Evolutionary conservation across 139 green algal species (phyloP).

Genomic region (Ulvella scutata): DNA sequence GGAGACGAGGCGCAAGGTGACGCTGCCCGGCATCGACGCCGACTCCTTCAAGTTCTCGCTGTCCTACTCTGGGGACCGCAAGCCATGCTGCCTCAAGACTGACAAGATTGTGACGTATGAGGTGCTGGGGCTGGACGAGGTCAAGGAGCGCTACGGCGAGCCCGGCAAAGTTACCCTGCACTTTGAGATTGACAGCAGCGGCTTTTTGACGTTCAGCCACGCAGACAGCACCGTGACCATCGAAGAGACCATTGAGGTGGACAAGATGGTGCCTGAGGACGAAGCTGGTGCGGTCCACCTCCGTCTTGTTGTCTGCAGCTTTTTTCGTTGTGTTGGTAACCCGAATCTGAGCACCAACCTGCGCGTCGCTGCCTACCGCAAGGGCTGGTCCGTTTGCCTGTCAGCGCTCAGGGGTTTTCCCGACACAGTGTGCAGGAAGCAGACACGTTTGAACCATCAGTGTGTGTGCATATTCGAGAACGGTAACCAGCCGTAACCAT

Average conservation of each 20-base stretch:
- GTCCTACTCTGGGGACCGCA: conserved; percentile 26
- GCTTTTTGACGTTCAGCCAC: conserved; percentile 46
- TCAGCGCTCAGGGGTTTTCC: too few relatives aligned
- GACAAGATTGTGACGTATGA: conserved; percentile 11
- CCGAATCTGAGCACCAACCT: too few relatives aligned
- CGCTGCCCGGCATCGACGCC: conserved; percentile 29
- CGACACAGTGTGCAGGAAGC: too few relatives aligned
- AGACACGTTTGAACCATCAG: too few relatives aligned
- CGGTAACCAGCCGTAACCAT: too few relatives aligned
- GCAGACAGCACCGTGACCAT: conserved; percentile 37
- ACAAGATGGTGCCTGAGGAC: conserved; percentile 5
- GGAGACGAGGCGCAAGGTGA: conserved; percentile 46
- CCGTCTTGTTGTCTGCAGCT: too few relatives aligned
- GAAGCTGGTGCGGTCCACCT: neutral
- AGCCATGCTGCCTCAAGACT: conserved; percentile 25
- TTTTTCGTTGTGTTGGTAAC: too few relatives aligned
- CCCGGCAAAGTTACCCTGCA: conserved; percentile 39
- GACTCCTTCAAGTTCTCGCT: conserved; percentile 43
- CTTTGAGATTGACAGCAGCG: conserved; percentile 42
- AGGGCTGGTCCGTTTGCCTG: too few relatives aligned
- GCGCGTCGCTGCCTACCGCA: too few relatives aligned
- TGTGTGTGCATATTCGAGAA: too few relatives aligned
- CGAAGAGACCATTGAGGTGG: neutral
- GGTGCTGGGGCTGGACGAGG: conserved; percentile 21
- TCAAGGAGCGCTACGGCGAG: conserved; percentile 25